phyloP scores from a whole-genome alignment of 495 filamentous ascomycete genomes.

The Talaromyces stipitatus region DNA sequence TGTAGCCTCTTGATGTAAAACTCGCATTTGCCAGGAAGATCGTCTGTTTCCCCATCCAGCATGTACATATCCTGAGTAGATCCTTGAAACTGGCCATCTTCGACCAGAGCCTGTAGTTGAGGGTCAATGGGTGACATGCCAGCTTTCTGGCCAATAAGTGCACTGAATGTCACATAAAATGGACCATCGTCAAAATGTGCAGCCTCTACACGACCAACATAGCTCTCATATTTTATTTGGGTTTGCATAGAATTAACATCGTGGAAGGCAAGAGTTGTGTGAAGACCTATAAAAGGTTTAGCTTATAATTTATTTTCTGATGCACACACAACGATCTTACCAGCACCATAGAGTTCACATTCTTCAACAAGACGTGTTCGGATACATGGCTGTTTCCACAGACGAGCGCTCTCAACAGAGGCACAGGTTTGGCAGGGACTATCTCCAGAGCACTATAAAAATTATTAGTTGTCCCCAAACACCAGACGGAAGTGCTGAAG shows the following conservation, averaged over 20 bases:
- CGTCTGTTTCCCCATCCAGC: slow-evolving; percentile 60
- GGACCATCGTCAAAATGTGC: slow-evolving; percentile 57
- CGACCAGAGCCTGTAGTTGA: slow-evolving; percentile 44
- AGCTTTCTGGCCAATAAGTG: slow-evolving; percentile 37
- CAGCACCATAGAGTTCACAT: slow-evolving; percentile 63
- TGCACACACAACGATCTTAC: slow-evolving; percentile 17
- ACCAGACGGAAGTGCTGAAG: neutral
- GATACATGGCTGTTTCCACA: slow-evolving; percentile 77
- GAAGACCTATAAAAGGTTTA: slow-evolving; percentile 37
- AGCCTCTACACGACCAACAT: slow-evolving; percentile 56
- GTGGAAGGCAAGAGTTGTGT: slow-evolving; percentile 59
- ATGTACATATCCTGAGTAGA: slow-evolving; percentile 43
- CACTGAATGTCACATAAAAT: slow-evolving; percentile 43
- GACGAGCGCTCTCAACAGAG: slow-evolving; percentile 65
- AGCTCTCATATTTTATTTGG: slow-evolving; percentile 47
- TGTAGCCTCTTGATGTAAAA: slow-evolving; percentile 60
- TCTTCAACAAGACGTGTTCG: slow-evolving; percentile 67
- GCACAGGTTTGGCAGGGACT: slow-evolving; percentile 76
- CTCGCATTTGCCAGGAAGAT: slow-evolving; percentile 59
- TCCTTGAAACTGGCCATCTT: slow-evolving; percentile 34
- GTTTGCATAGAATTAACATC: slow-evolving; percentile 54
- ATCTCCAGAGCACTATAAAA: slow-evolving; percentile 57
- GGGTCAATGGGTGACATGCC: slow-evolving; percentile 43
- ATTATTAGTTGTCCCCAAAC: slow-evolving; percentile 10
- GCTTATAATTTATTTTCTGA: neutral